Conservation (phyloP, 108 stramenopile genomes). For the Schizochytrium sp. region DNA sequence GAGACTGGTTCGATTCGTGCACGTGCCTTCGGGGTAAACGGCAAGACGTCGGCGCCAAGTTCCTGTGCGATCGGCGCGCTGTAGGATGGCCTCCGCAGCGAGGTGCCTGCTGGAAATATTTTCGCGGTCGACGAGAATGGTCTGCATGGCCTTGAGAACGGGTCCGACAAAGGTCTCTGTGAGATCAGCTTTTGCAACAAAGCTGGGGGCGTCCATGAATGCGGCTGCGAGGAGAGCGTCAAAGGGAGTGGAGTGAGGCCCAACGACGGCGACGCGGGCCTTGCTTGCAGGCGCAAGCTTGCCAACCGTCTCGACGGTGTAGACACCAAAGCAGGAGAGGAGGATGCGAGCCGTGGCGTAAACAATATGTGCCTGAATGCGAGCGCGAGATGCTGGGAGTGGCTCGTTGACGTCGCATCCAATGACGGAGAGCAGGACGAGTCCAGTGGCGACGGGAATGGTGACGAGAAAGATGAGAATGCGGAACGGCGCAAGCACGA, state of each 20-base stretch:
- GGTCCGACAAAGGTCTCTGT: not conserved
- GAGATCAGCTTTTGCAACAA: not conserved
- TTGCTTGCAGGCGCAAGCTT: not conserved
- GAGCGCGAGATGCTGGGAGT: not conserved
- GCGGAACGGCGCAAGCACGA: not conserved
- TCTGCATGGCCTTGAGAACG: not conserved
- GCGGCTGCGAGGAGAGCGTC: not conserved
- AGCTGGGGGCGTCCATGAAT: not conserved
- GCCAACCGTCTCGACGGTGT: not conserved
- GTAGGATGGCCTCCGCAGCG: not conserved
- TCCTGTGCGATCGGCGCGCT: not conserved
- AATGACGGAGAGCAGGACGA: not conserved
- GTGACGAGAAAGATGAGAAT: not conserved
- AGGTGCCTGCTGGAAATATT: not conserved
- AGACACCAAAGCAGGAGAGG: not conserved
- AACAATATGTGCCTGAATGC: not conserved
- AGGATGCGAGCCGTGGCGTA: not conserved
- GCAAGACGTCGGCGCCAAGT: not conserved
- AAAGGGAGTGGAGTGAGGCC: not conserved
- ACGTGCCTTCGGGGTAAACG: conserved; percentile 33
- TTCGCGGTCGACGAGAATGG: not conserved
- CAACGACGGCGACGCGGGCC: not conserved
- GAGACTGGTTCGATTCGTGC: conserved; percentile 21
- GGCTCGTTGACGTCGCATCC: not conserved
- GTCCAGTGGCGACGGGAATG: not conserved